Evolutionary conservation across 139 green algal genomes (phyloP), one percentile per base, ranked within the genome.

Genomic region (Tetratostichococcus sp.): DNA sequence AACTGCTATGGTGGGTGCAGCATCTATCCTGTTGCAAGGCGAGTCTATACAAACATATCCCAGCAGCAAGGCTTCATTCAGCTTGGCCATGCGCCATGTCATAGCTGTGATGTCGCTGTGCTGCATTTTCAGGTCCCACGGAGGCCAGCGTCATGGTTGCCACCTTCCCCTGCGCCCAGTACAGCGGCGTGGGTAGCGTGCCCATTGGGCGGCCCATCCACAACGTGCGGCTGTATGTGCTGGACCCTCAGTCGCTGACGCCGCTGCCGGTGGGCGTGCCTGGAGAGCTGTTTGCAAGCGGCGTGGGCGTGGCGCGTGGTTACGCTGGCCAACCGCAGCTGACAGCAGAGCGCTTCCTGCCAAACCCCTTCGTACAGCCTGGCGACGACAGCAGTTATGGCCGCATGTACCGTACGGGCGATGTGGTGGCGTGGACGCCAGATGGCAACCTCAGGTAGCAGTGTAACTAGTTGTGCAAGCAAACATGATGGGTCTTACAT

Each of bases 241-340:
- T 86, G 22, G 77, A 85, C 31, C n/a, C 66, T 17, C 23, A 75
- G 25, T 88, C 82, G 22, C 42, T 85, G 35, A 58, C 70, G 66
- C 79, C 76, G n/a, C 19, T 79, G 65, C 74, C 77, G 6, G 57
- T 84, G 28, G 85, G 85, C 28, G 67, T 67, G 57, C 69, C 80
- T 30, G 84, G 86, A 1, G 86, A 91, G 81, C 76, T 89, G 58
- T 71, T 82, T 43, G 69, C 89, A 31, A 77, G 62, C 42, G 80
- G 82, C 26, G 68, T 79, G 14, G 73, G 76, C 26, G 57, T 90
- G 70, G 85, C 78, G 1, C 59, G 67, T 8, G 85, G 83, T 31
- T 89, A 89, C 70, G 31, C 75, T 11, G 66, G 68, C 42, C 67
- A 62, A 16, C 43, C 70, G 1, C 80, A 86, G 35, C 69, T 85